Base-by-base conservation (phyloP, 192 early-diverging fungal genomes). In the Dimargaris verticillata region DNA sequence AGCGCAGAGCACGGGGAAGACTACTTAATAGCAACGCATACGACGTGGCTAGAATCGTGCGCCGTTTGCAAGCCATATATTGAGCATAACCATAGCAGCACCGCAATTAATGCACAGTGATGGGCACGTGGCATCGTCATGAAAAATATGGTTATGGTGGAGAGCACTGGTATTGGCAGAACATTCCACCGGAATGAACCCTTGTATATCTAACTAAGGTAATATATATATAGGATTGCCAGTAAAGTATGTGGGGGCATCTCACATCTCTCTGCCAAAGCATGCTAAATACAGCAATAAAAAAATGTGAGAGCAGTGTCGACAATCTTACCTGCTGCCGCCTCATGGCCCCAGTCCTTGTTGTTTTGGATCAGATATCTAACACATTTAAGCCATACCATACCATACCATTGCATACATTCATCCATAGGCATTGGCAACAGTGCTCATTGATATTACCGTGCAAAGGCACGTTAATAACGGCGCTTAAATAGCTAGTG, bases 271-370 rank as follows among this genome's bases (percentile, higher is more conserved):
- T 49, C 18, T 49, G 47, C 17, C 10, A 2, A 5, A 24, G n/a
- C 5, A 24, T 24, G 17, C 5, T 18, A 49, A 5, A 49, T 10
- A 49, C 2, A 18, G 47, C 47, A 20, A 24, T 18, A 5, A 5
- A 49, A 10, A 26, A 26, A 25, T 20, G 49, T n/a, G n/a, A 51
- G 26, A 51, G 20, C 10, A 10, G 26, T 51, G n/a, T 11, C 26
- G n/a, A n/a, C 26, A 25, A 51, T 51, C 49, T 51, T 51, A 51
- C 49, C 49, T 51, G 49, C 20, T 26, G 49, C 49, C 49, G 26
- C 22, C 26, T 51, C 49, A 51, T 51, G 26, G 26, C 49, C 49
- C 49, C 49, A 51, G 49, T 51, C 49, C 20, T 26, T 20, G 49
- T 51, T 51, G 20, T 51, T 20, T 26, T 20, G 26, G 26, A 51